These are phyloP conservation scores for Pestalotiopsis sp. DNA, from an alignment of 2,329 filamentous ascomycete genomes.

Conservation along the genomic window DNA sequence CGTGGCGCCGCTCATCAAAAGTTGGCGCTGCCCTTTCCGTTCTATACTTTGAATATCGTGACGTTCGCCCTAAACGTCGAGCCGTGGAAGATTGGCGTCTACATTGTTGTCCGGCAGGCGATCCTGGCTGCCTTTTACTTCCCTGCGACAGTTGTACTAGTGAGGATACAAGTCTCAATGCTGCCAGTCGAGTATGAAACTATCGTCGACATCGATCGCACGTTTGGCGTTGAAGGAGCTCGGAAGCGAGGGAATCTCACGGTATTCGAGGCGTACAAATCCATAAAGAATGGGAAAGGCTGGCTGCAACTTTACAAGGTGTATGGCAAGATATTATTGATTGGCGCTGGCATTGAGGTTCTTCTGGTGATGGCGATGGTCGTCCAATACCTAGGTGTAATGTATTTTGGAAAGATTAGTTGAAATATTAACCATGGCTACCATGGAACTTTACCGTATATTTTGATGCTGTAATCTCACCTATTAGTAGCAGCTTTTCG, in stretches of 20 bases:
- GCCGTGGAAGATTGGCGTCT: constrained; percentile 46
- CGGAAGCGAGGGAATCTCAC: constrained; percentile 69
- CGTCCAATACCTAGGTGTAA: too few species aligned
- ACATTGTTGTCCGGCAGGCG: constrained; percentile 37
- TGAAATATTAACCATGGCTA: too few species aligned
- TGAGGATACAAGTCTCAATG: constrained; percentile 82
- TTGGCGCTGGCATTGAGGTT: constrained; percentile 31
- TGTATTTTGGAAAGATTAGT: too few species aligned
- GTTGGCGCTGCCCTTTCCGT: background rate
- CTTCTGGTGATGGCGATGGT: background rate
- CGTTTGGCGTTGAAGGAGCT: constrained; percentile 71
- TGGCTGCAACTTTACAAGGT: constrained; percentile 72
- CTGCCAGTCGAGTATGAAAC: constrained; percentile 78
- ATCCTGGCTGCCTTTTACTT: constrained; percentile 60
- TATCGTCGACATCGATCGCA: constrained; percentile 84
- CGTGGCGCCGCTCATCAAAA: too few species aligned
- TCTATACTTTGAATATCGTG: background rate
- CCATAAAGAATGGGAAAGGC: constrained; percentile 69
- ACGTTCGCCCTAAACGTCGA: constrained; percentile 26
- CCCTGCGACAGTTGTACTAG: constrained; percentile 72
- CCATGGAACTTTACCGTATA: too few species aligned
- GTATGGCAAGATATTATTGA: constrained; percentile 67
- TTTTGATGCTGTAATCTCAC: too few species aligned
- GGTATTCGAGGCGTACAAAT: constrained; percentile 74
- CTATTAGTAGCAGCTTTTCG: too few species aligned